A percentile compares a stretch with the other conserved stretches of the same genome.
phyloP scores from a whole-genome alignment of 805 yeast genomes.

The Sporopachydermia lactativora region DNA sequence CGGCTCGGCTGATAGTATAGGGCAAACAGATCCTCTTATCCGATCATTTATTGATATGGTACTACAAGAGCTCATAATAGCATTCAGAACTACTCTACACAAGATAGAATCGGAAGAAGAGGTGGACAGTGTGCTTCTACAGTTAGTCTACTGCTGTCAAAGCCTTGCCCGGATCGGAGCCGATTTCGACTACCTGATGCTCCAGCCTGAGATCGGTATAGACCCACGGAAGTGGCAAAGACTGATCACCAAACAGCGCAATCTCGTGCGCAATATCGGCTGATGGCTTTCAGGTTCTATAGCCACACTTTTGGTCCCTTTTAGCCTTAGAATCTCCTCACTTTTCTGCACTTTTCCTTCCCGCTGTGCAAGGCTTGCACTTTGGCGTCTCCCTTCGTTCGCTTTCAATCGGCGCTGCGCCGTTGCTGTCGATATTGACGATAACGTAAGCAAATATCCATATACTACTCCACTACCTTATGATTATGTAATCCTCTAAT shows the following conservation, averaged over 20 bases:
- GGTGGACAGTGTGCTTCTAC: slow-evolving; percentile 60
- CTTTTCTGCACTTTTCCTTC: too few species aligned
- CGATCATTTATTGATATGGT: slow-evolving; percentile 25
- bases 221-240: not conserved
- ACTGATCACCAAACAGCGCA: not conserved
- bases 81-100: slow-evolving; percentile 18
- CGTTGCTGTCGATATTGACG: not conserved
- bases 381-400: too few species aligned
- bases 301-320: too few species aligned
- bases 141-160: slow-evolving; percentile 79
- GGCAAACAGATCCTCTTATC: slow-evolving; percentile 18
- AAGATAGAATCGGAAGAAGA: slow-evolving; percentile 25
- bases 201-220: not conserved
- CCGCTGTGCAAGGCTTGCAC: too few species aligned
- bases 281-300: too few species aligned
- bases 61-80: slow-evolving; percentile 19
- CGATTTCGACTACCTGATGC: slow-evolving; percentile 30
- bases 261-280: not conserved
- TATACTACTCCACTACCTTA: not conserved
- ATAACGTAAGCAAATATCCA: not conserved
- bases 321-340: too few species aligned
- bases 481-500: too few species aligned
- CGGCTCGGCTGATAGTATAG: not conserved
- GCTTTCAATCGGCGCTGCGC: not conserved
- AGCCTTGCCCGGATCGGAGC: slow-evolving; percentile 60